phyloP scores from a whole-genome alignment of 2,329 filamentous ascomycete species.

The Proliferodiscus dingleyae region DNA sequence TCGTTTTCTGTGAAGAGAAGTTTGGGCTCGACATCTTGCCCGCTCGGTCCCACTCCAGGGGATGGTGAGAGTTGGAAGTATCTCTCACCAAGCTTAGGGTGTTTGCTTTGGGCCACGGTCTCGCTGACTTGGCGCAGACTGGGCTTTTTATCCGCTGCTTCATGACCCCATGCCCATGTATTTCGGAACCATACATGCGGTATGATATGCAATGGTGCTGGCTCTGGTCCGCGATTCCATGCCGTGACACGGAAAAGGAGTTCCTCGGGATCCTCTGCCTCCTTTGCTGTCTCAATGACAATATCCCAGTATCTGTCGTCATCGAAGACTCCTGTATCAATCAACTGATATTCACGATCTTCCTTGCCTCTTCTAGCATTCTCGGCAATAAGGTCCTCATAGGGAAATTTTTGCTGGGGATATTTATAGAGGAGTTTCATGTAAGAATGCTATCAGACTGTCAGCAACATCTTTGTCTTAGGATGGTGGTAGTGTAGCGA shows the following conservation, averaged over 20 bases:
- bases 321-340: slow-evolving; percentile 83
- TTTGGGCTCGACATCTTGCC: slow-evolving; percentile 78
- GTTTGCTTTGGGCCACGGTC: slow-evolving; percentile 69
- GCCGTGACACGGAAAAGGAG: slow-evolving; percentile 90
- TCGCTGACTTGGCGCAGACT: slow-evolving; percentile 63
- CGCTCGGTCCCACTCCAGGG: slow-evolving; percentile 72
- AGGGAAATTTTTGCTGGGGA: slow-evolving; percentile 86
- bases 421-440: slow-evolving; percentile 99
- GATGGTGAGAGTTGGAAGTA: slow-evolving; percentile 86
- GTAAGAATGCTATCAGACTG: slow-evolving; percentile 71
- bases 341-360: slow-evolving; percentile 86
- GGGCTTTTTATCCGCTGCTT: slow-evolving; percentile 71
- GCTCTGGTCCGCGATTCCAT: slow-evolving; percentile 89
- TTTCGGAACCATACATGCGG: slow-evolving; percentile 97
- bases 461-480: slow-evolving; percentile 8
- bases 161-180: slow-evolving; percentile 91
- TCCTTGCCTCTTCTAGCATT: slow-evolving; percentile 71
- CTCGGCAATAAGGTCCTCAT: slow-evolving; percentile 79
- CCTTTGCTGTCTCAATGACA: slow-evolving; percentile 93
- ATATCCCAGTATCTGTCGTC: slow-evolving; percentile 96
- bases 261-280: slow-evolving; percentile 85
- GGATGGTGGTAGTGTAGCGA: slow-evolving; percentile 5
- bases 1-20: slow-evolving; percentile 95
- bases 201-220: slow-evolving; percentile 86
- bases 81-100: slow-evolving; percentile 74